These are phyloP conservation scores for Sisymbrium irio DNA, from an alignment of 345 rosid species.

Conservation along the genomic window DNA sequence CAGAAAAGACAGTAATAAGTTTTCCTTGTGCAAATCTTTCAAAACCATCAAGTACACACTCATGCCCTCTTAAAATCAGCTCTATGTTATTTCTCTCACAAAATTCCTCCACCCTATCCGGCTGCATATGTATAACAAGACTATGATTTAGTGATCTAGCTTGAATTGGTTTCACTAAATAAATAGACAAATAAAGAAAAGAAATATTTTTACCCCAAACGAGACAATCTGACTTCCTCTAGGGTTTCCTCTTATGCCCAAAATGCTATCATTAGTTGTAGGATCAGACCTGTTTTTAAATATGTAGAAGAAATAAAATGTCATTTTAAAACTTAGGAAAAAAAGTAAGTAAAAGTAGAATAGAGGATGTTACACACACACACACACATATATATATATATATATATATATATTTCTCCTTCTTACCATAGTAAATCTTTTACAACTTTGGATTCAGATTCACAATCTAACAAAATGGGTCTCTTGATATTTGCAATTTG, in stretches of 20 bases:
- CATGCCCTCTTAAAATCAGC: constrained; percentile 79
- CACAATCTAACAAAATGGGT: constrained; percentile 70
- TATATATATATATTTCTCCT: not conserved
- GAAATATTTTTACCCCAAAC: constrained; percentile 65
- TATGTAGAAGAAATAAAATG: not conserved
- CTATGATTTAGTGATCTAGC: not conserved
- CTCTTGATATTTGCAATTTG: constrained; percentile 73
- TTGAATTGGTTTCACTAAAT: not conserved
- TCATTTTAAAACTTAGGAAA: constrained; percentile 26
- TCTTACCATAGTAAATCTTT: constrained; percentile 84
- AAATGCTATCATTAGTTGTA: constrained; percentile 65
- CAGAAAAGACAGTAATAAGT: constrained; percentile 85
- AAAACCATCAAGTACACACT: constrained; percentile 89
- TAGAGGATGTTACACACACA: not conserved
- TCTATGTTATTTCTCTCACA: constrained; percentile 68
- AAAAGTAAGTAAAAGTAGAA: not conserved
- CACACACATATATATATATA: no score
- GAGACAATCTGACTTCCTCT: constrained; percentile 79
- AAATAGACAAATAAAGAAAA: not conserved
- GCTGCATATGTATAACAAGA: constrained; percentile 31
- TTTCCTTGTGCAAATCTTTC: constrained; percentile 88
- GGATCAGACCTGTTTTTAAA: constrained; percentile 97
- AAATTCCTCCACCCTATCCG: constrained; percentile 72
- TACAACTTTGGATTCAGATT: constrained; percentile 46
- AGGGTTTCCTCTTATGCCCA: constrained; percentile 67